Conservation (phyloP, 2,329 filamentous ascomycete species). For the Penicillium psychrosexuale region DNA sequence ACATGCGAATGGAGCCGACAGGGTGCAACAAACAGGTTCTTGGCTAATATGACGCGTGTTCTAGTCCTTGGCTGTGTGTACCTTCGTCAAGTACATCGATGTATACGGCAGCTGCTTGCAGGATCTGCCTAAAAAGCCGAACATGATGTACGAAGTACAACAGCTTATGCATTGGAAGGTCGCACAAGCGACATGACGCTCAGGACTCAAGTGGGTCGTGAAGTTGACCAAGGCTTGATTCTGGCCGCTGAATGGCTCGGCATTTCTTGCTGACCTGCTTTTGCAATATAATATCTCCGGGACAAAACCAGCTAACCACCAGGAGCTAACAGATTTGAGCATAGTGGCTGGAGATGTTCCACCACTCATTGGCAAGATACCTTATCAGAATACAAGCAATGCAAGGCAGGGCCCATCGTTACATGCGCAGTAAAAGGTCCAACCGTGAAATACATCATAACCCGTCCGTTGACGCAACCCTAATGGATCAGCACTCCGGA, state of each 20-base stretch:
- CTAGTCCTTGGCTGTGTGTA: not conserved
- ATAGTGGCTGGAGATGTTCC: not conserved
- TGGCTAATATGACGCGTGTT: not conserved
- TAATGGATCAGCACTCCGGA: slow-evolving; percentile 10
- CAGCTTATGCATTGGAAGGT: not conserved
- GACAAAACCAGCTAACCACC: slow-evolving; percentile 6
- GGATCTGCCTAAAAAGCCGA: not conserved
- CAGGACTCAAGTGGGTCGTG: slow-evolving; percentile 14
- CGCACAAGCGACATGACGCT: slow-evolving; percentile 2
- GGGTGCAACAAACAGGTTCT: not conserved
- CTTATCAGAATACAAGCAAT: not conserved
- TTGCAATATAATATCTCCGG: slow-evolving; percentile 8
- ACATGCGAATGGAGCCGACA: not conserved
- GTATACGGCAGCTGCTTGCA: not conserved
- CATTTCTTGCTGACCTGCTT: slow-evolving; percentile 15
- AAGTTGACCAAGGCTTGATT: slow-evolving; percentile 20
- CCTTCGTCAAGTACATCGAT: not conserved
- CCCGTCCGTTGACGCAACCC: slow-evolving; percentile 22
- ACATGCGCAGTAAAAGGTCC: slow-evolving; percentile 7
- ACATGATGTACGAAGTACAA: not conserved
- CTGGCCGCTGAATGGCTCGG: slow-evolving; percentile 16
- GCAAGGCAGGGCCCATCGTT: slow-evolving; percentile 17
- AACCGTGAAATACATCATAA: not conserved
- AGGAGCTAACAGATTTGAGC: not conserved
- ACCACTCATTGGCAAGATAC: slow-evolving; percentile 10